Conservation (phyloP, 352 stramenopile species). For the Globisporangium iwayamae region DNA sequence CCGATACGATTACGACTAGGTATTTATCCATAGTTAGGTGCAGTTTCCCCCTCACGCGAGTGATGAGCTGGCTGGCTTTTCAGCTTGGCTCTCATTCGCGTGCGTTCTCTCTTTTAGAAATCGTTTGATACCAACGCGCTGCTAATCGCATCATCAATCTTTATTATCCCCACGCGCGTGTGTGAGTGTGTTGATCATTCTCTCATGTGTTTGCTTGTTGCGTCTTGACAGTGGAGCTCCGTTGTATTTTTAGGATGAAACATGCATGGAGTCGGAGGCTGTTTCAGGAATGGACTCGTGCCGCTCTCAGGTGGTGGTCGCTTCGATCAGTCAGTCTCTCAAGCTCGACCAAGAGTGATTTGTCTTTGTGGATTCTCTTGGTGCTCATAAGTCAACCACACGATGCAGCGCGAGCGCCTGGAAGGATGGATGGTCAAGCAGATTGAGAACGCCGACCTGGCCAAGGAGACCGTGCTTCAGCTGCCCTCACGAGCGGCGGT, state of each 20-base stretch:
- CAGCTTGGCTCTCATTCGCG: not conserved
- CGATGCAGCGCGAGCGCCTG: slow-evolving; percentile 64
- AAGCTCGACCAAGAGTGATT: not conserved
- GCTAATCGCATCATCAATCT: slow-evolving; percentile 3
- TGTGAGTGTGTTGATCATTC: not conserved
- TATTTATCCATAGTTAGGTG: slow-evolving; percentile 9
- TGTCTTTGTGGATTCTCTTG: not conserved
- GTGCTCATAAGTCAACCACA: not conserved
- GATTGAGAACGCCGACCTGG: slow-evolving; percentile 61
- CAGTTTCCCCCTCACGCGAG: not conserved
- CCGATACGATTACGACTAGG: slow-evolving; percentile 10
- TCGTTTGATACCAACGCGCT: slow-evolving; percentile 1
- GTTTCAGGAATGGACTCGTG: too few relatives aligned
- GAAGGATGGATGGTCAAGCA: slow-evolving; percentile 79
- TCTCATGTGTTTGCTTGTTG: not conserved
- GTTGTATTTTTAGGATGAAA: not conserved
- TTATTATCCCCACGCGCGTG: not conserved
- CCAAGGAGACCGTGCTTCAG: slow-evolving; percentile 64
- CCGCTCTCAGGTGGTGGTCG: too few relatives aligned
- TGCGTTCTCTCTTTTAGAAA: not conserved
- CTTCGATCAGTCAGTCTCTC: too few relatives aligned
- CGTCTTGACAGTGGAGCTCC: not conserved
- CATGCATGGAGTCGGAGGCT: too few relatives aligned
- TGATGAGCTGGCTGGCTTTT: not conserved
- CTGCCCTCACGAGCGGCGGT: slow-evolving; percentile 23